Evolutionary conservation across 257 asterid genomes (phyloP).

Genomic region (Schizonepeta tenuifolia): DNA sequence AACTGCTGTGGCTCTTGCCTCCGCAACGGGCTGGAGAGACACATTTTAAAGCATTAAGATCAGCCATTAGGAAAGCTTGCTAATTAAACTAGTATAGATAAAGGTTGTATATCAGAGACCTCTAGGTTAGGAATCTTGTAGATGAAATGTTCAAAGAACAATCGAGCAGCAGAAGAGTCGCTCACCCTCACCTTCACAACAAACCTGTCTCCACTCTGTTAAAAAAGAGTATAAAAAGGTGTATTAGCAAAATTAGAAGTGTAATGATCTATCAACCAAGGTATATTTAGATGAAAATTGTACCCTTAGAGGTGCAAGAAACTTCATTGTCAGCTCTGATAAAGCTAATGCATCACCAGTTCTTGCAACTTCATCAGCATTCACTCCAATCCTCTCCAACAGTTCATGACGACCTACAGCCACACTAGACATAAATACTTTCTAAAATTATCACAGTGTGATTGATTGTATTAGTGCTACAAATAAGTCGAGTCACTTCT

Average conservation of each 20-base stretch:
- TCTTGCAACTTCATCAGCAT: conserved; percentile 82
- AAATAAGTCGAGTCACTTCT: not conserved
- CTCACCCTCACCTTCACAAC: conserved; percentile 70
- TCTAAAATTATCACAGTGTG: not conserved
- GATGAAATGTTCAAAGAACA: conserved; percentile 79
- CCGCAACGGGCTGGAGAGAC: conserved; percentile 64
- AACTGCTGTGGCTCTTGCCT: conserved; percentile 82
- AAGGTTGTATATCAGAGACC: conserved; percentile 43
- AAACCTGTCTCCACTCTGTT: conserved; percentile 86
- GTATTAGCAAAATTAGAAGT: conserved; percentile 13
- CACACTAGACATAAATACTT: not conserved
- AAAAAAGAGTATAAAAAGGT: conserved; percentile 18
- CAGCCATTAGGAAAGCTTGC: not conserved
- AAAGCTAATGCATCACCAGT: conserved; percentile 76
- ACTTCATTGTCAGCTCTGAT: conserved; percentile 78
- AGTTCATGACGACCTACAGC: conserved; percentile 86
- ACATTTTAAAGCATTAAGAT: conserved; percentile 20
- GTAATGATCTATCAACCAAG: not conserved
- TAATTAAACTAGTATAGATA: not conserved
- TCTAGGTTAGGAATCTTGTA: conserved; percentile 72
- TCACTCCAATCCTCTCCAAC: conserved; percentile 66
- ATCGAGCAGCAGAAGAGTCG: conserved; percentile 73
- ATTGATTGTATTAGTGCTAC: not conserved
- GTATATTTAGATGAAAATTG: conserved; percentile 10
- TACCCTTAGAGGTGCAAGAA: conserved; percentile 86